Evolutionary conservation across 208 protist species (phyloP), one percentile per base, ranked within the genome.

Genomic region (Leishmania braziliensis): DNA sequence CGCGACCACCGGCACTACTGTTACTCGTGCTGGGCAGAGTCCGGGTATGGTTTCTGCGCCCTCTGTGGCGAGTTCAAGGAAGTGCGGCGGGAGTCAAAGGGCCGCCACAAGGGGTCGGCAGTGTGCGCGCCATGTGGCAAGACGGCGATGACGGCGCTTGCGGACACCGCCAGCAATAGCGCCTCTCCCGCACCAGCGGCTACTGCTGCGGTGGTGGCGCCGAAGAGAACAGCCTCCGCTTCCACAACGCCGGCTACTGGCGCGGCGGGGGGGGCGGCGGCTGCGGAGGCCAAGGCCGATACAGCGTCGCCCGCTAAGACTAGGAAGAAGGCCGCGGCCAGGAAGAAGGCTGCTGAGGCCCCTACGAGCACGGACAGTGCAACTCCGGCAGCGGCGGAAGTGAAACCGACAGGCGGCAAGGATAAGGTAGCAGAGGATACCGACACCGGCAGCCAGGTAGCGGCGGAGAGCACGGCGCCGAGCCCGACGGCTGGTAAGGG

Each of bases 1-100:
- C 78, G 84, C 26, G 91, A 95, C 79, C 69, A 83, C 62, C 73
- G 84, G 62, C 84, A 84, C 60, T 96, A 95, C 85, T 97, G 93
- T 82, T 95, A 95, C 82, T 77, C 79, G 53, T 97, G 93, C 84
- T 97, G 93, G 93, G 86, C 86, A 26, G 89, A 90, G 69, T 60
- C 75, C 26, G 93, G 93, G 33, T 93, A 85, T 81, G 87, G 84
- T 76, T 92, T 93, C 86, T 97, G 93, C 75, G 43, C 29, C 63
- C 69, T 88, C 60, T 97, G 93, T 75, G 82, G 83, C 43, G 91
- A 92, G 82, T 97, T 97, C 78, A 86, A 87, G 54, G 81, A 88
- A 63, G 88, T 90, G 1, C 79, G 87, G n/a, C 88, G 89, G 5
- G 90, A 90, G 83, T 65, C 77, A 14, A 82, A 78, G 62, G 84